These are phyloP conservation scores for Septoria petroselini DNA, from an alignment of 2,329 filamentous ascomycete species.

Conservation along the genomic window DNA sequence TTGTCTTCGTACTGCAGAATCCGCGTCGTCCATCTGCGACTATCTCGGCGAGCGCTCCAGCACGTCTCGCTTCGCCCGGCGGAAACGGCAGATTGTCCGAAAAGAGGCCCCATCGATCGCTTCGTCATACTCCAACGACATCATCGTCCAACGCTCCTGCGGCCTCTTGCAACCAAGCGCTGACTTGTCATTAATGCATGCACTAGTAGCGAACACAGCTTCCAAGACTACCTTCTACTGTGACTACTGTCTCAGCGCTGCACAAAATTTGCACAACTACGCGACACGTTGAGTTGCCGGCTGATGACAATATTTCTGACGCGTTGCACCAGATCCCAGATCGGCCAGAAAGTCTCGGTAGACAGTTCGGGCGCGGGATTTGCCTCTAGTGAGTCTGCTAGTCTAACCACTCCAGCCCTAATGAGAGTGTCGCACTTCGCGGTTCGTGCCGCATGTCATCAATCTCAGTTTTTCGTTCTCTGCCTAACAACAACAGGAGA, in stretches of 20 bases:
- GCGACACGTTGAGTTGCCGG: too few relatives aligned
- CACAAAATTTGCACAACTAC: not conserved
- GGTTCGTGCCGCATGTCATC: not conserved
- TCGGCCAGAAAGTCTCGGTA: constrained; percentile 5
- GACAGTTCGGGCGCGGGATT: not conserved
- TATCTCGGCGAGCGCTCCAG: too few relatives aligned
- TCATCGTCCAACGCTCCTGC: not conserved
- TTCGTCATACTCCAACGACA: constrained; percentile 5
- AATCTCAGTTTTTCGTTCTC: too few relatives aligned
- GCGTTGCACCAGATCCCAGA: constrained; percentile 1
- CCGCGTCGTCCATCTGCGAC: too few relatives aligned
- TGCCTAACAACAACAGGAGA: too few relatives aligned
- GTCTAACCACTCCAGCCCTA: constrained; percentile 1
- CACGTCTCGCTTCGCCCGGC: too few relatives aligned
- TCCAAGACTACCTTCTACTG: too few relatives aligned
- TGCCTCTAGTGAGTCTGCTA: not conserved
- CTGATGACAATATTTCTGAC: too few relatives aligned
- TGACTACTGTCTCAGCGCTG: too few relatives aligned
- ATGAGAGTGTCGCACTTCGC: not conserved
- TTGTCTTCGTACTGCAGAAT: too few relatives aligned
- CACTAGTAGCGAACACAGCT: not conserved
- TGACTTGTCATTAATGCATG: not conserved
- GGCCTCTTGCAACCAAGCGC: not conserved
- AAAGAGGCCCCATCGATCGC: not conserved
- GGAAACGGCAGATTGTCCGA: not conserved